phyloP scores from a whole-genome alignment of 2,329 filamentous ascomycete species.

The Beauveria caledonica region DNA sequence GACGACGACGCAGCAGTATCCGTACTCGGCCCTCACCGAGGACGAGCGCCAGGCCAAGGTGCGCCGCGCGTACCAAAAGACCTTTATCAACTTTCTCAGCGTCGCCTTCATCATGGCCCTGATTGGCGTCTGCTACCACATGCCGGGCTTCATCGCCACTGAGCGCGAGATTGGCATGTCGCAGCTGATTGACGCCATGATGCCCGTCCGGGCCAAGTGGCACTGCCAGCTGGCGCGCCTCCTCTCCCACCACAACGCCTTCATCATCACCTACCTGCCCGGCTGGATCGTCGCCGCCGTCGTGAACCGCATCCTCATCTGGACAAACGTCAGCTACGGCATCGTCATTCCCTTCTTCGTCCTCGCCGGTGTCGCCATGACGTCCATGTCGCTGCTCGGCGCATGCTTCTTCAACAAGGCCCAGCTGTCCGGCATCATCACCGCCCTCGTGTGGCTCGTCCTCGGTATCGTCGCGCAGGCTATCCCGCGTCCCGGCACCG shows the following conservation, averaged over 20 bases:
- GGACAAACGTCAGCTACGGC: constrained; percentile 42
- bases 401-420: constrained; percentile 73
- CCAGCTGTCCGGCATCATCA: constrained; percentile 70
- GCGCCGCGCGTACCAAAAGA: constrained; percentile 52
- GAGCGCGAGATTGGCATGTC: constrained; percentile 66
- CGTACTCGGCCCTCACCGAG: constrained; percentile 27
- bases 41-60: constrained; percentile 48
- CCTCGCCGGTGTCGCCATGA: constrained; percentile 61
- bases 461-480: constrained; percentile 72
- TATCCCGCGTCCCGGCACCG: constrained; percentile 50
- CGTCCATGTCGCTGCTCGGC: constrained; percentile 67
- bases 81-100: constrained; percentile 56
- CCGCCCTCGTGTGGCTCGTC: constrained; percentile 60
- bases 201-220: constrained; percentile 50
- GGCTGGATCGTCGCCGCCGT: constrained; percentile 34
- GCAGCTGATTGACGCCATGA: constrained; percentile 69
- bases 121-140: constrained; percentile 62
- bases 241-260: constrained; percentile 57
- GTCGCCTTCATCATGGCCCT: constrained; percentile 62
- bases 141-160: constrained; percentile 60
- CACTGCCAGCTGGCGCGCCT: constrained; percentile 25
- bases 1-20: constrained; percentile 22
- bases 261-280: constrained; percentile 56
- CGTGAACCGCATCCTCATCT: constrained; percentile 18
- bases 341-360: constrained; percentile 65